These are phyloP conservation scores for Sicyos edulis DNA, from an alignment of 306 rosid species.

Conservation along the genomic window DNA sequence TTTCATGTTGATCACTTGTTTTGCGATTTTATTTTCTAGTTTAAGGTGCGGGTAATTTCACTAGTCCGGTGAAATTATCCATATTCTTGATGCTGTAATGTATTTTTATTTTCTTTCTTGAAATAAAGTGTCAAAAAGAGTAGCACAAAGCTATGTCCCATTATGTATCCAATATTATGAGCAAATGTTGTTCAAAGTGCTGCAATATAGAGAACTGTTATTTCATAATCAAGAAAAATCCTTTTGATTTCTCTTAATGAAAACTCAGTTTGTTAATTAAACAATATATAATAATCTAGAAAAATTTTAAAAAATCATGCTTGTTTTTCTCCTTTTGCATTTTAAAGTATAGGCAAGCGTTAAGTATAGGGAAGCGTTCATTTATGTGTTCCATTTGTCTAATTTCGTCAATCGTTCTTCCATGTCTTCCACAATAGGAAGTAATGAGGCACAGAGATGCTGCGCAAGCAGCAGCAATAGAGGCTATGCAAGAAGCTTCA, in stretches of 20 bases:
- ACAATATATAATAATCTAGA: no score
- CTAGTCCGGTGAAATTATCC: no score
- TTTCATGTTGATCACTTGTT: background rate
- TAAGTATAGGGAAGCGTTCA: no score
- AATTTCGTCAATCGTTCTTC: constrained; percentile 22
- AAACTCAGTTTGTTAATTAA: no score
- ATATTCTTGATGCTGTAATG: no score
- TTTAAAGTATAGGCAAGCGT: background rate
- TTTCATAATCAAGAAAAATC: no score
- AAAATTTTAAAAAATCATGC: no score
- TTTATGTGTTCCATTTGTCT: background rate
- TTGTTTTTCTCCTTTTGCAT: background rate
- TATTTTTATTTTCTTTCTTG: background rate
- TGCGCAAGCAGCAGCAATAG: constrained; percentile 82
- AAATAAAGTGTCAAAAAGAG: background rate
- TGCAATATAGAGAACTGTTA: no score
- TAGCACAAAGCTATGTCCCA: background rate
- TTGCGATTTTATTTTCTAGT: background rate
- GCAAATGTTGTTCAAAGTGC: background rate
- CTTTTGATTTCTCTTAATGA: no score
- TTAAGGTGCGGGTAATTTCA: no score
- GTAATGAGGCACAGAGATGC: constrained; percentile 88
- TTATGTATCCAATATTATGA: background rate
- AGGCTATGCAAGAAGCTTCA: constrained; percentile 94
- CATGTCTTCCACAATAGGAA: constrained; percentile 45